These are phyloP conservation scores for Fusarium xylarioides DNA, from an alignment of 2,329 filamentous ascomycete genomes.

Conservation along the genomic window DNA sequence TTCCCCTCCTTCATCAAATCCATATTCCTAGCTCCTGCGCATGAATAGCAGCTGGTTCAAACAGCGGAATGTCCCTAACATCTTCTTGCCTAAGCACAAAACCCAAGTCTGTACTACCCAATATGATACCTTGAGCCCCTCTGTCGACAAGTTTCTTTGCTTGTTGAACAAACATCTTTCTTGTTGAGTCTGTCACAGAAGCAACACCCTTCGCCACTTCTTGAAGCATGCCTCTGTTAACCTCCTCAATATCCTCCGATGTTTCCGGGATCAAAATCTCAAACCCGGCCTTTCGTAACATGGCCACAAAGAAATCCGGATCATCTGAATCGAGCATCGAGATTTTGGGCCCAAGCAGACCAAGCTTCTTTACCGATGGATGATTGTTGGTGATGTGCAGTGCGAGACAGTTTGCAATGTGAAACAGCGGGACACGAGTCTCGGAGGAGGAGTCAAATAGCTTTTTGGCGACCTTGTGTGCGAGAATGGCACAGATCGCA, in stretches of 20 bases:
- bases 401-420: neutral
- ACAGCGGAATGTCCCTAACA: neutral
- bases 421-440: neutral
- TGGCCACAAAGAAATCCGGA: neutral
- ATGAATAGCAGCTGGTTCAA: neutral
- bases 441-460: neutral
- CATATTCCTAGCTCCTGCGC: neutral
- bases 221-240: neutral
- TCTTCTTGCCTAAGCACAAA: neutral
- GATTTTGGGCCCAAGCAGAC: neutral
- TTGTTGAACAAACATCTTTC: neutral
- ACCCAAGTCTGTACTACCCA: neutral
- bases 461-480: neutral
- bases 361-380: neutral
- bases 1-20: neutral
- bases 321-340: neutral
- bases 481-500: neutral
- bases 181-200: neutral
- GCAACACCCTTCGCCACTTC: neutral
- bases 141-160: neutral
- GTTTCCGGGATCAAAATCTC: neutral
- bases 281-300: neutral
- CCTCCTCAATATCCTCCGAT: neutral
- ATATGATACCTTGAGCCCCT: neutral
- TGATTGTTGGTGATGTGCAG: neutral